These are phyloP conservation scores for Sporisorium graminicola DNA, from an alignment of 1,284 basidiomycete genomes.

Conservation along the genomic window DNA sequence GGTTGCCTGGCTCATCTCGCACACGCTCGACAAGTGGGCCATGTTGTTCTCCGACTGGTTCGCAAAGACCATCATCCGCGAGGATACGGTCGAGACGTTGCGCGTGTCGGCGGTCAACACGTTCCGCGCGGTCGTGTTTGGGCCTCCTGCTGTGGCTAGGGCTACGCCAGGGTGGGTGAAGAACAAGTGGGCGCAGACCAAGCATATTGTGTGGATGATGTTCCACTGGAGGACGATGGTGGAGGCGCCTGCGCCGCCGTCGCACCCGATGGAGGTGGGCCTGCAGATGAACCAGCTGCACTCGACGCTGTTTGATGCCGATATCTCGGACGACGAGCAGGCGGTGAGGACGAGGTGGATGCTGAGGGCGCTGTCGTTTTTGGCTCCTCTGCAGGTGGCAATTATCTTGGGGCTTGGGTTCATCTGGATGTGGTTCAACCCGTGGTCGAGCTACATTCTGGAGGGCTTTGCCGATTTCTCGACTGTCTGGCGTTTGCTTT, in stretches of 20 bases:
- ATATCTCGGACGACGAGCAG: slow-evolving; percentile 68
- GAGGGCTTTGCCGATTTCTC: slow-evolving; percentile 69
- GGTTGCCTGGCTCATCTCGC: slow-evolving; percentile 64
- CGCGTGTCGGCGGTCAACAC: slow-evolving; percentile 29
- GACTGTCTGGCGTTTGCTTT: slow-evolving; percentile 70
- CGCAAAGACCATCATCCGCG: slow-evolving; percentile 29
- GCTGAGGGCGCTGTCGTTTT: slow-evolving; percentile 66
- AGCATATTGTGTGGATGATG: slow-evolving; percentile 54
- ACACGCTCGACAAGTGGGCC: slow-evolving; percentile 41
- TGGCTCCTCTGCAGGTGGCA: slow-evolving; percentile 68
- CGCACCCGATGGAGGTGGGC: slow-evolving; percentile 70
- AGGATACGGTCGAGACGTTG: slow-evolving; percentile 28
- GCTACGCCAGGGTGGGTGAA: slow-evolving; percentile 32
- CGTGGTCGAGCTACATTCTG: slow-evolving; percentile 67
- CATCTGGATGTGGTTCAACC: slow-evolving; percentile 70
- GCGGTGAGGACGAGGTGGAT: slow-evolving; percentile 69
- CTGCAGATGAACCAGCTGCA: slow-evolving; percentile 70
- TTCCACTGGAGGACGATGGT: slow-evolving; percentile 68
- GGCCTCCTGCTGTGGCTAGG: slow-evolving; percentile 33
- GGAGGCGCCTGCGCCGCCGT: slow-evolving; percentile 67
- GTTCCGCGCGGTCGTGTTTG: slow-evolving; percentile 16
- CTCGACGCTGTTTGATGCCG: slow-evolving; percentile 70
- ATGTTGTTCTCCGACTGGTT: slow-evolving; percentile 39
- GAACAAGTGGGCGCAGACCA: slow-evolving; percentile 36
- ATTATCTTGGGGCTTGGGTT: slow-evolving; percentile 69